Conservation (phyloP, 2,329 filamentous ascomycete genomes). For the Phialemoniopsis sp. region DNA sequence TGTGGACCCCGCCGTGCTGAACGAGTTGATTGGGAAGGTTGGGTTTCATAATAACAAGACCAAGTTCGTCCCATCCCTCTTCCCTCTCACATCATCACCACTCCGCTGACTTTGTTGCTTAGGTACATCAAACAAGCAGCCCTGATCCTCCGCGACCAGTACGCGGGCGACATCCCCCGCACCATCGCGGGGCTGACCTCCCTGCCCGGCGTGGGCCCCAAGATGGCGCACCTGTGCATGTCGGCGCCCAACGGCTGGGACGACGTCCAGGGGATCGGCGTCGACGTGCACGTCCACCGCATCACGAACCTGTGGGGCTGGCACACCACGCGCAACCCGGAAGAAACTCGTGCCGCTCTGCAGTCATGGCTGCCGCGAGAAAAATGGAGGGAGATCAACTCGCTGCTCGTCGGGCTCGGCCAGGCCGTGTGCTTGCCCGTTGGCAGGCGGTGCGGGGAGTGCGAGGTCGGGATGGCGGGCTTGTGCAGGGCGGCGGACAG, state of each 20-base stretch:
- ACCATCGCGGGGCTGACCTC: conserved; percentile 71
- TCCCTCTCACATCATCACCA: neutral
- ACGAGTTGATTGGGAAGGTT: conserved; percentile 75
- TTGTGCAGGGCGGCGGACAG: conserved; percentile 71
- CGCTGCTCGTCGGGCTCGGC: conserved; percentile 80
- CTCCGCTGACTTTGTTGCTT: neutral
- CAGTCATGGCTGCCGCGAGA: conserved; percentile 81
- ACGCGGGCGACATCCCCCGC: conserved; percentile 72
- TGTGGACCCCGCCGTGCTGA: conserved; percentile 60
- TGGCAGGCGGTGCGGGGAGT: conserved; percentile 78
- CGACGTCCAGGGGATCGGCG: conserved; percentile 72
- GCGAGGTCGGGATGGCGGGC: conserved; percentile 70
- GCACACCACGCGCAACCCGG: conserved; percentile 72
- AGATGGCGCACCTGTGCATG: conserved; percentile 91
- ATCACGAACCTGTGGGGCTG: conserved; percentile 95
- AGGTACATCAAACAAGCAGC: conserved; percentile 70
- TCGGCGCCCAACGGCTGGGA: conserved; percentile 61
- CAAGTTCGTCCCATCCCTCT: conserved; percentile 41
- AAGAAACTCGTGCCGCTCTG: conserved; percentile 72
- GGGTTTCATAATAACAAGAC: conserved; percentile 97
- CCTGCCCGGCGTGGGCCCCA: conserved; percentile 84
- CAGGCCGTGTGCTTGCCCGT: conserved; percentile 83
- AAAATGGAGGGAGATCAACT: conserved; percentile 90
- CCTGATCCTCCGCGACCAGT: conserved; percentile 66
- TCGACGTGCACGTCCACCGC: conserved; percentile 92